Evolutionary conservation across 495 filamentous ascomycete genomes (phyloP), one percentile per base, ranked within the genome.

Genomic region (Aspergillus biplanus): DNA sequence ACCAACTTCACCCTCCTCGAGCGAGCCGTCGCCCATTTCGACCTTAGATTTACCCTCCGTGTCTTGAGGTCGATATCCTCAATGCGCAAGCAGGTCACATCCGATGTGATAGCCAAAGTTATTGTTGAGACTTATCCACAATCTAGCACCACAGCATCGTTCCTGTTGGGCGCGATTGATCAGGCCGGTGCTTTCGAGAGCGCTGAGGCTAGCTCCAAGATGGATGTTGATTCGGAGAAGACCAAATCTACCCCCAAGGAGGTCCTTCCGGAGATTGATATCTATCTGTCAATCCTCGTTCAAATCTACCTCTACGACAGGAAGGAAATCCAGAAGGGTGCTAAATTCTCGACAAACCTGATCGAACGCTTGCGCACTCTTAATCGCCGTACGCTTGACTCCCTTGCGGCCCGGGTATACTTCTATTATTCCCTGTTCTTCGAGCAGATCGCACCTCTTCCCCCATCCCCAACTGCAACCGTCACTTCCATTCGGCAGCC

Each of bases 401-500:
- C 93, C 48, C 87, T 99, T 33, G 92, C 93, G 54, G 92, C 95
- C 46, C 93, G 93, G 72, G 92, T 95, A 59, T 99, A 98, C 83
- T 98, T 97, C 77, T 99, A 99, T 81, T 96, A 92, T 76, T 91
- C 90, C 52, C 80, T 98, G 59, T 97, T 97, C 82, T 90, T 88
- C 75, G 95, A 99, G 82, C 87, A 93, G 76, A 84, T 93, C 49
- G 84, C 86, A 56, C 93, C 93, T 12, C 83, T 93, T 27, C 91
- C 96, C 59, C 94, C 95, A 15, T 95, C 92, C 21, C 89, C 92
- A 16, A 86, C 89, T 63, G 92, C 94, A 15, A 86, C 91, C 3
- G 86, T 96, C 70, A 89, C 95, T 33, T 83, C 85, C 18, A 95
- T 97, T 70, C 92, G 96, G 44, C 91, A 93, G 47, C 87, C 88